Evolutionary conservation across 2,329 filamentous ascomycete species (phyloP).

Genomic region (Penicillium sp.): DNA sequence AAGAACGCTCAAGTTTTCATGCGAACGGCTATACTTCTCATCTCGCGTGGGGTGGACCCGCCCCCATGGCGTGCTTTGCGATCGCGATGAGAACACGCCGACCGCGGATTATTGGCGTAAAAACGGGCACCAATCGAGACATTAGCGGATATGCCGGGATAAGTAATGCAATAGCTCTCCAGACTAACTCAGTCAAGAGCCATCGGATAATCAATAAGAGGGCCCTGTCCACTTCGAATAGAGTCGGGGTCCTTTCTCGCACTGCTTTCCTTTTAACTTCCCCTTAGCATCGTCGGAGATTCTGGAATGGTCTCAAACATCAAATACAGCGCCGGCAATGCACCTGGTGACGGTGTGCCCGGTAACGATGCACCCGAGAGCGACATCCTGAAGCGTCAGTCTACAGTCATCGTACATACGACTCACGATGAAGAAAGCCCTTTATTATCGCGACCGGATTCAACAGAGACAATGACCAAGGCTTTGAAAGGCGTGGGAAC

Average conservation of each 20-base stretch:
- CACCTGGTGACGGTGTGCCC: background rate
- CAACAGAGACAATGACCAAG: slow-evolving; percentile 2
- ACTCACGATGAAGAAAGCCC: slow-evolving; percentile 19
- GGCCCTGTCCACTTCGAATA: background rate
- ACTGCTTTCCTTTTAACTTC: background rate
- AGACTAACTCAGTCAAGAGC: background rate
- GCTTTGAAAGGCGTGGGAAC: slow-evolving; percentile 20
- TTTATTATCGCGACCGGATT: slow-evolving; percentile 8
- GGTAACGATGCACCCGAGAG: background rate
- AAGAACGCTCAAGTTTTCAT: background rate
- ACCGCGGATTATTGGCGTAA: background rate
- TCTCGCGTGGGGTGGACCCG: background rate
- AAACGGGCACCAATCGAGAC: background rate
- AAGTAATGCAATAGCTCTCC: slow-evolving; percentile 2
- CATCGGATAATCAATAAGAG: background rate
- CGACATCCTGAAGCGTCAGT: background rate
- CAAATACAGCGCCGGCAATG: slow-evolving; percentile 2
- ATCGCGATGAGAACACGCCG: slow-evolving; percentile 16
- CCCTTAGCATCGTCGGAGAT: background rate
- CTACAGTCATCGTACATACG: background rate
- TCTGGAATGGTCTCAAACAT: slow-evolving; percentile 5
- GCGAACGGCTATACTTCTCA: background rate
- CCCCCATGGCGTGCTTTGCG: slow-evolving; percentile 17
- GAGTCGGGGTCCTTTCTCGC: background rate
- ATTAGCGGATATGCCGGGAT: background rate